phyloP scores from a whole-genome alignment of 179 eudicot genomes.

The Drosera spatulata region DNA sequence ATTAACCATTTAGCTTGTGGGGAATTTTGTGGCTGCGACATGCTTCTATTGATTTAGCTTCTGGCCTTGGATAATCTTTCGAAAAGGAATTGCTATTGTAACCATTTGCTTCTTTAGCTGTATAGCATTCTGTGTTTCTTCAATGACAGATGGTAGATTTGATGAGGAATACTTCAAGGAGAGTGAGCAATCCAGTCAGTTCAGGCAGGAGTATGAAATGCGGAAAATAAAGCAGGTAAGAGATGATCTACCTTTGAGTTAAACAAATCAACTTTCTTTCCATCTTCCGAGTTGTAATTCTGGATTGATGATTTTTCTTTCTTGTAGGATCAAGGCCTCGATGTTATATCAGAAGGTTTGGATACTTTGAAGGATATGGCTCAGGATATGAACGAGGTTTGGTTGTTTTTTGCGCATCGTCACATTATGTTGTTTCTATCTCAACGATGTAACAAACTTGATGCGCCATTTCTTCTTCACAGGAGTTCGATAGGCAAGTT shows the following conservation, averaged over 20 bases:
- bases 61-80: too few relatives aligned
- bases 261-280: neutral
- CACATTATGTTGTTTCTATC: neutral
- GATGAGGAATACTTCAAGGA: slow-evolving; percentile 80
- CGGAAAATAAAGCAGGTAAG: slow-evolving; percentile 88
- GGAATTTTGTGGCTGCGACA: too few relatives aligned
- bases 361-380: slow-evolving; percentile 98
- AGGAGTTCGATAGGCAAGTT: slow-evolving; percentile 96
- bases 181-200: slow-evolving; percentile 84
- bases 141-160: slow-evolving; percentile 56
- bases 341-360: slow-evolving; percentile 91
- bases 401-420: slow-evolving; percentile 7
- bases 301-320: slow-evolving; percentile 3
- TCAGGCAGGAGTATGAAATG: slow-evolving; percentile 92
- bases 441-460: slow-evolving; percentile 5
- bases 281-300: neutral
- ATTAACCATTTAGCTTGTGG: too few relatives aligned
- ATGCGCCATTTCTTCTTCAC: slow-evolving; percentile 11
- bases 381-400: slow-evolving; percentile 96
- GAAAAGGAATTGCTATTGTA: too few relatives aligned
- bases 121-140: neutral
- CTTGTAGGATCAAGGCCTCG: slow-evolving; percentile 87
- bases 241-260: neutral
- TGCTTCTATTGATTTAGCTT: too few relatives aligned
- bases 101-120: too few relatives aligned